Evolutionary conservation across 148 eudicot species (phyloP).

Genomic region (Camellia japonica): DNA sequence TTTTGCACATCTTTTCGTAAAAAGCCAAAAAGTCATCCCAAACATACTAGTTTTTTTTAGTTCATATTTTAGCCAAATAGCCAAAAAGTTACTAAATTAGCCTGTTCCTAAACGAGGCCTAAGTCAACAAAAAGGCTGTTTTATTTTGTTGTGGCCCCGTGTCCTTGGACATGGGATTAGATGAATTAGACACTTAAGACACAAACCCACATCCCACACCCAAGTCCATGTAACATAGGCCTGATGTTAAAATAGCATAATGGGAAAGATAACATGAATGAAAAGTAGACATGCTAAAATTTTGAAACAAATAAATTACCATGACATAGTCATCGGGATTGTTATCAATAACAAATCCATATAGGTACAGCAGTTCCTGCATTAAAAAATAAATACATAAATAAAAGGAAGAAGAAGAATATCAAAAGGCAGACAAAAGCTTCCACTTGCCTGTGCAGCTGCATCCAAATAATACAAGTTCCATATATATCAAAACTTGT

Average conservation of each 20-base stretch:
- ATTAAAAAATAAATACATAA: constrained; percentile 17
- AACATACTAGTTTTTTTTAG: too few relatives aligned
- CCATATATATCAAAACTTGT: neutral
- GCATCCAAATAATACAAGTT: neutral
- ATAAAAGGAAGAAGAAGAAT: too few relatives aligned
- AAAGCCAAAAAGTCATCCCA: too few relatives aligned
- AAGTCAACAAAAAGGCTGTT: too few relatives aligned
- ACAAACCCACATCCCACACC: too few relatives aligned
- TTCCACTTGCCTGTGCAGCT: neutral
- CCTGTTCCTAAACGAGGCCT: too few relatives aligned
- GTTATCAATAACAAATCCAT: constrained; percentile 80
- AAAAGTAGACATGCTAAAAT: constrained; percentile 1
- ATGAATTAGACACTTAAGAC: too few relatives aligned
- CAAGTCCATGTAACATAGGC: neutral
- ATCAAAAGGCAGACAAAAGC: neutral
- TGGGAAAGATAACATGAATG: constrained; percentile 8
- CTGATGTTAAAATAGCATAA: neutral
- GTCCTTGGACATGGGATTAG: too few relatives aligned
- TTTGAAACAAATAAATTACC: constrained; percentile 40
- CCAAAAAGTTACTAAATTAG: too few relatives aligned
- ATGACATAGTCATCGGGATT: constrained; percentile 97
- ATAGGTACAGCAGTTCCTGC: constrained; percentile 94
- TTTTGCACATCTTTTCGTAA: too few relatives aligned
- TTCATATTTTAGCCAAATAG: too few relatives aligned
- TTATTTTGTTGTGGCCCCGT: too few relatives aligned